Evolutionary conservation across 2,329 filamentous ascomycete species (phyloP), one percentile per base, ranked within the genome.

Genomic region (Scopulariopsis brevicaulis): DNA sequence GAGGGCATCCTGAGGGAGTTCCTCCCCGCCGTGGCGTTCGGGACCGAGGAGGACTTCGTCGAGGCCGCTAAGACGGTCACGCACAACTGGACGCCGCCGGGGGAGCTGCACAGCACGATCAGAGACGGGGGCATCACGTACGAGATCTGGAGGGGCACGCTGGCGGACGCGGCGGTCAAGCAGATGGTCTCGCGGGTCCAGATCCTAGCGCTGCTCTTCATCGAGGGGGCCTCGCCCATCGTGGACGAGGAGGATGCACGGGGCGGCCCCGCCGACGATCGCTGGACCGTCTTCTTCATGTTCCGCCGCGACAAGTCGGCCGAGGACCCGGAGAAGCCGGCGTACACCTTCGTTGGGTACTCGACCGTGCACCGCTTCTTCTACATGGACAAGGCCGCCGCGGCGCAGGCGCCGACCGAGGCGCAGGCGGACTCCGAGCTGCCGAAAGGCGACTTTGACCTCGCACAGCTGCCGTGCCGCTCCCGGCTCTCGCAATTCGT

Each of bases 241-340:
- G 82, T 74, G 11, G 66, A 74, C 40, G 69, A 75, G 34, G 65
- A 64, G 1, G 70, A 77, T 4, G 71, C 71, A 4, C 71, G 76
- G 2, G 12, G n/a, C 83, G 90, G 55, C 80, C 82, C 18, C 81
- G 90, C 59, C 78, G 68, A 50, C 22, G 82, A 91, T 60, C 82
- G 93, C 65, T 99, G 94, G 94, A 91, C 89, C 0, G 74, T 97
- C n/a, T 97, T 91, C 73, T 85, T 96, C 64, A 76, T 96, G 58
- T 93, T 87, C 70, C 82, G 86, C 64, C 87, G 87, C 67, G 81
- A 81, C 60, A 72, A 73, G 4, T 64, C 67, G 1, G 57, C 70
- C 1, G 65, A 68, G 3, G 65, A 71, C 1, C 70, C 77, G 12
- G 73, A 71, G 11, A 76, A 74, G 57, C 79, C 77, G 15, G 74